Base-by-base conservation (phyloP, 2,329 filamentous ascomycete species). In the Thyridium curvatum region DNA sequence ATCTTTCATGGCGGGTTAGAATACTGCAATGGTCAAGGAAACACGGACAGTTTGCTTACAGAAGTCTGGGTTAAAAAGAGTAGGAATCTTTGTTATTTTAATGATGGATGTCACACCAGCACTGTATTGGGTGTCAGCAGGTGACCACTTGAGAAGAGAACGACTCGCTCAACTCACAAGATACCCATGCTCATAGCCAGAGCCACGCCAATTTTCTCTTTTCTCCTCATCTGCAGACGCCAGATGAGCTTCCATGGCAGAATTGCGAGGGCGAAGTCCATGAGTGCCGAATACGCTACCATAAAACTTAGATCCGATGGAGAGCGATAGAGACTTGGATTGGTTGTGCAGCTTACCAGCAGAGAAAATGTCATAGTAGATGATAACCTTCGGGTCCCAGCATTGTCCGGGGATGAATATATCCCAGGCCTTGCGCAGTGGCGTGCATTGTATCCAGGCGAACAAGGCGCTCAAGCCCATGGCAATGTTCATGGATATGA, bases 111-210 rank as follows among this genome's bases (percentile, higher is more conserved):
- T 50, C 1, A 42, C 43, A 2, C 48, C 49, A 16, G 52, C 51
- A 34, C 53, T 55, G 32, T 4, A 28, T 12, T 12, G 18, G 12
- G 12, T 14, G 32, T 31, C 15, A 32, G 28, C n/a, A 33, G 18
- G 29, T 10, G 13, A 10, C 13, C 15, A 28, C n/a, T 15, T 14
- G 12, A 26, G 34, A 4, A 32, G 14, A 32, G 6, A 4, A 32
- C 16, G 10, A 2, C 16, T 4, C 35, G 14, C 39, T 13, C 4
- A 35, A 41, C 48, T 35, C 35, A 55, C 46, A 58, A 50, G 14
- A 60, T 28, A 3, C 56, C 56, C 39, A 59, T 54, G 39, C 54
- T 55, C 55, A 59, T 59, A 14, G 54, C 56, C 3, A 49, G 40
- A 6, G 50, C 47, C 4, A 56, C 52, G 12, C 55, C 53, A 4